Conservation (phyloP, 2,329 filamentous ascomycete species). For the Huntiella savannae region DNA sequence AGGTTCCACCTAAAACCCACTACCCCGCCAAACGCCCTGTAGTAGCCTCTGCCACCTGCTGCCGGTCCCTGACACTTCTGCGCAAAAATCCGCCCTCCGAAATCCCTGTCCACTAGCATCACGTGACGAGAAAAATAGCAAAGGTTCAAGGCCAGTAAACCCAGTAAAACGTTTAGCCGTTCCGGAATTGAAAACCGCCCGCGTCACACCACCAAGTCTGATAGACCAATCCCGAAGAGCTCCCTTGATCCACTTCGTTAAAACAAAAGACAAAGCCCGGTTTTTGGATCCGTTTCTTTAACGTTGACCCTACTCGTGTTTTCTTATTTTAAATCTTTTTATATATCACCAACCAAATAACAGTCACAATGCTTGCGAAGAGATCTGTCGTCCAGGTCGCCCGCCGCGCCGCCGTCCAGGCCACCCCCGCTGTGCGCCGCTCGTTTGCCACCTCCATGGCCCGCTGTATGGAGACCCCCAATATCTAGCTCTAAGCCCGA, state of each 20-base stretch:
- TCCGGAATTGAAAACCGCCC: slow-evolving; percentile 1
- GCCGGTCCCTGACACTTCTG: no score
- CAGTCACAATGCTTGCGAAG: slow-evolving; percentile 40
- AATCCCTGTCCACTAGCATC: neutral
- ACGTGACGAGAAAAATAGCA: slow-evolving; percentile 4
- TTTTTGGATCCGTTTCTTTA: neutral
- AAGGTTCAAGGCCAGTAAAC: no score
- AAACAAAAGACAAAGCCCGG: neutral
- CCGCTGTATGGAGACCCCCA: slow-evolving; percentile 30
- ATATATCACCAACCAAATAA: neutral
- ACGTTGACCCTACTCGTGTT: neutral
- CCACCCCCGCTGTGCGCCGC: slow-evolving; percentile 33
- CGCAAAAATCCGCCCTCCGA: neutral
- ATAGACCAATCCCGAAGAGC: no score
- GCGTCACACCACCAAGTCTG: slow-evolving; percentile 7
- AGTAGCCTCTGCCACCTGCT: neutral
- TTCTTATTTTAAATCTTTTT: slow-evolving; percentile 1
- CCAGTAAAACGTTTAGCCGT: no score
- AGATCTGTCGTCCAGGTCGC: slow-evolving; percentile 41
- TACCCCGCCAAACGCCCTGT: neutral
- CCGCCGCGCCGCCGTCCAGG: slow-evolving; percentile 34
- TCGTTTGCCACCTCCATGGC: slow-evolving; percentile 40
- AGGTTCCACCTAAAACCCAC: neutral
- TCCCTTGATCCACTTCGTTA: no score
- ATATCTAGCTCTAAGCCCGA: no score